A percentile compares a stretch with the other conserved stretches of the same genome.
Conservation (phyloP, 2,329 filamentous ascomycete genomes). For the Colletotrichum karsti region DNA sequence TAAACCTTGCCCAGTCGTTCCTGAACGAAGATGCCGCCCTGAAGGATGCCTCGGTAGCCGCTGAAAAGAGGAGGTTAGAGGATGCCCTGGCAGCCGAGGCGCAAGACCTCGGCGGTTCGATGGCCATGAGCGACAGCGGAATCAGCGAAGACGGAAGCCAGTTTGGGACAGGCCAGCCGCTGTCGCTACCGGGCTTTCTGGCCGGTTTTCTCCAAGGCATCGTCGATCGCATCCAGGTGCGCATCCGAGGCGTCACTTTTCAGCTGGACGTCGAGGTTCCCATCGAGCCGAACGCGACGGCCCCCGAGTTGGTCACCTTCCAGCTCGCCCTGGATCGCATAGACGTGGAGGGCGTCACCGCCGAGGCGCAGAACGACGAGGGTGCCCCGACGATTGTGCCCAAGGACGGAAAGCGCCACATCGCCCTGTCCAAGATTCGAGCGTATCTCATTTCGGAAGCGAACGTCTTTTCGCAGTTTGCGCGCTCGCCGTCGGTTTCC, state of each 20-base stretch:
- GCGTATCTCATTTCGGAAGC: constrained; percentile 74
- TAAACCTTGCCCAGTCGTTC: constrained; percentile 81
- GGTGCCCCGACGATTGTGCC: constrained; percentile 47
- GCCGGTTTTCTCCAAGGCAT: constrained; percentile 78
- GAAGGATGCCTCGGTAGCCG: constrained; percentile 69
- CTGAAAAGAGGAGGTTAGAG: constrained; percentile 73
- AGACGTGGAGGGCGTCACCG: constrained; percentile 72
- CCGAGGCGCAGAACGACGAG: constrained; percentile 39
- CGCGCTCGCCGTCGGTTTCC: constrained; percentile 57
- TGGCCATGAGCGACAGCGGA: constrained; percentile 66
- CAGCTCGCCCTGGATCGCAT: constrained; percentile 72
- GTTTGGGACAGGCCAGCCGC: constrained; percentile 74
- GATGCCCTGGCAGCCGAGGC: constrained; percentile 72
- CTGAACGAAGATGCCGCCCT: constrained; percentile 45
- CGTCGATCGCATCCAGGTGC: constrained; percentile 74
- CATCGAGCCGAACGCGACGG: constrained; percentile 53
- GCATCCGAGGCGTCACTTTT: constrained; percentile 71
- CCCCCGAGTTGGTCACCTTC: constrained; percentile 67
- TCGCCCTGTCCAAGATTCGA: constrained; percentile 70
- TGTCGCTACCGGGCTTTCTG: constrained; percentile 76
- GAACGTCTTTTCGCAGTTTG: constrained; percentile 69
- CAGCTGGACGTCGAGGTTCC: constrained; percentile 70
- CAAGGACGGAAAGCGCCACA: constrained; percentile 71
- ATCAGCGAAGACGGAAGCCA: constrained; percentile 66
- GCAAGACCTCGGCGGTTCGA: constrained; percentile 68